Percentiles rank a stretch among this genome's conserved stretches.
Conservation (phyloP, 1,139 yeast genomes). For the Candida neerlandica region DNA sequence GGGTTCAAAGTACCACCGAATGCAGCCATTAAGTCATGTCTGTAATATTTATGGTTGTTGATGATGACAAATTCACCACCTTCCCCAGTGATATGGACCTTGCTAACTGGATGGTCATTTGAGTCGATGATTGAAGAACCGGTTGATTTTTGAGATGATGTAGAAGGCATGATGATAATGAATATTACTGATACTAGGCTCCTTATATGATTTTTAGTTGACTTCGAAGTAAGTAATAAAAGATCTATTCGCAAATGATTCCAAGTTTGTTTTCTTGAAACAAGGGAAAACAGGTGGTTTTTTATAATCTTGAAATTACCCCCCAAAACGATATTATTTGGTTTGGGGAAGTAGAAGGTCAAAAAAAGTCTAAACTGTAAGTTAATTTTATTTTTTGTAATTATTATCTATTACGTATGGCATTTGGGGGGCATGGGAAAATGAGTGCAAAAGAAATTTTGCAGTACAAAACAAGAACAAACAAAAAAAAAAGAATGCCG, state of each 20-base stretch:
- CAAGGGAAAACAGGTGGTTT: too few relatives aligned
- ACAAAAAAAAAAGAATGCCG: neutral
- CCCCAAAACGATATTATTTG: too few relatives aligned
- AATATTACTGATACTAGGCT: too few relatives aligned
- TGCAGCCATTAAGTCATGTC: conserved; percentile 37
- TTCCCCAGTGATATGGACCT: conserved; percentile 24
- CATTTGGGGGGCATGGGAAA: neutral
- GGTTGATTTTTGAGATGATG: conserved; percentile 13
- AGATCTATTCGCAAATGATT: too few relatives aligned
- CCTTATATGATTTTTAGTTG: too few relatives aligned
- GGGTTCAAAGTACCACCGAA: conserved; percentile 45
- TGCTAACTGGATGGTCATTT: conserved; percentile 20
- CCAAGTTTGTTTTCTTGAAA: too few relatives aligned
- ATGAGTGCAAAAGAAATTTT: neutral
- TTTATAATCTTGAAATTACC: too few relatives aligned
- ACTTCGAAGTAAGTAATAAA: too few relatives aligned
- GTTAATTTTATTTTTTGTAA: too few relatives aligned
- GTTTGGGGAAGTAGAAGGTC: too few relatives aligned
- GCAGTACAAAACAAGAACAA: neutral
- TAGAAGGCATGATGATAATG: conserved; percentile 11
- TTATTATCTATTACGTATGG: neutral
- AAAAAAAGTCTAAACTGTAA: too few relatives aligned
- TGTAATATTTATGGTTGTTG: conserved; percentile 26
- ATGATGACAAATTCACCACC: conserved; percentile 27
- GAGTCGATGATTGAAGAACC: conserved; percentile 6